Conservation (phyloP, 371 early-diverging fungal species). For the Syncephalastrum contaminatum region DNA sequence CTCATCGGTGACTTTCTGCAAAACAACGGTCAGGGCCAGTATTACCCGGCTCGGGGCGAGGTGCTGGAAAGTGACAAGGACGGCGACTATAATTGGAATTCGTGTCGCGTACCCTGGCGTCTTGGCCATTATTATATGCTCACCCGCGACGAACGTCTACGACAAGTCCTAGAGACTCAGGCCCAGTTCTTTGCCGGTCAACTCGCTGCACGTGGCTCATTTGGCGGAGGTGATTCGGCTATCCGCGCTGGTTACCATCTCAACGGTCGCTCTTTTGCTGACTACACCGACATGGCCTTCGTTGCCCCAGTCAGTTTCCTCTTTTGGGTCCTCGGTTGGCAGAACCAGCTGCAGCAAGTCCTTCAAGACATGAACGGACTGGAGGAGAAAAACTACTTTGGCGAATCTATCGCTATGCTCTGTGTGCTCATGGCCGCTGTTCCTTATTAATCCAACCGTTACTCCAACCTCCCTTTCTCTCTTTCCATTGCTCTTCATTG, state of each 20-base stretch:
- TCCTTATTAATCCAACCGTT: conserved; percentile 18
- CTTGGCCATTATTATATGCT: conserved; percentile 59
- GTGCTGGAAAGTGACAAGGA: conserved; percentile 55
- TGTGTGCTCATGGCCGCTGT: conserved; percentile 54
- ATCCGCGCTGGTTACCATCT: conserved; percentile 59
- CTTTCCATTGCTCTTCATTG: too few species aligned
- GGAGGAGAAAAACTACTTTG: conserved; percentile 57
- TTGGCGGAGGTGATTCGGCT: conserved; percentile 36
- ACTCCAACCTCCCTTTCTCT: too few species aligned
- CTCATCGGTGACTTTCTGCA: conserved; percentile 63
- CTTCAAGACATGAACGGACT: conserved; percentile 51
- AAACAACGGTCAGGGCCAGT: conserved; percentile 36
- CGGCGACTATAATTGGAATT: conserved; percentile 54
- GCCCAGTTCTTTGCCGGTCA: conserved; percentile 59
- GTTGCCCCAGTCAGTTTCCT: conserved; percentile 59
- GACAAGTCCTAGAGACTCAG: conserved; percentile 48
- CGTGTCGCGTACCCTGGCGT: conserved; percentile 63
- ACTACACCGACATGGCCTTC: conserved; percentile 63
- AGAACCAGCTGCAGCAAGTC: conserved; percentile 35
- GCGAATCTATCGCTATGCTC: conserved; percentile 61
- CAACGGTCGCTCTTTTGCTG: conserved; percentile 49
- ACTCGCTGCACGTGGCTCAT: conserved; percentile 24
- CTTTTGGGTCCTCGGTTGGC: conserved; percentile 58
- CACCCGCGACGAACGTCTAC: conserved; percentile 52
- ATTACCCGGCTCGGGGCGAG: conserved; percentile 45